phyloP scores from a whole-genome alignment of 768 basidiomycete species.

The Pisolithus tinctorius region DNA sequence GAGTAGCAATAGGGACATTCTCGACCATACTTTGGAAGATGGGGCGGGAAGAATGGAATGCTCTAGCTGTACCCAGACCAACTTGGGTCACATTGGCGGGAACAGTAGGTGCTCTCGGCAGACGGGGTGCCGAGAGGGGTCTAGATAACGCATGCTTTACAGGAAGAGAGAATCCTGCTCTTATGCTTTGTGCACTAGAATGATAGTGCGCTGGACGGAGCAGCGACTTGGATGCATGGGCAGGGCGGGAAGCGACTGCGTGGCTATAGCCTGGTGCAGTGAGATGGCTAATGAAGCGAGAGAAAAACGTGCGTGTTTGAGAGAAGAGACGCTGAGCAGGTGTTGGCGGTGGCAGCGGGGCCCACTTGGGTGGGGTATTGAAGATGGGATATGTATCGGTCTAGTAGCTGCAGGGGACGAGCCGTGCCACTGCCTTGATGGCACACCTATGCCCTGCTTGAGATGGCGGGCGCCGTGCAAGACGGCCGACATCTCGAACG shows the following conservation, averaged over 20 bases:
- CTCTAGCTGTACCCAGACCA: slow-evolving; percentile 70
- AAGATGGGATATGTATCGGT: slow-evolving; percentile 40
- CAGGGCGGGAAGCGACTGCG: slow-evolving; percentile 18
- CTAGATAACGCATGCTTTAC: slow-evolving; percentile 45
- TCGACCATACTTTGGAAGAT: slow-evolving; percentile 76
- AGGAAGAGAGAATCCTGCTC: slow-evolving; percentile 50
- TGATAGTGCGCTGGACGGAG: slow-evolving; percentile 11
- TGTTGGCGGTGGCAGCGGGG: slow-evolving; percentile 23
- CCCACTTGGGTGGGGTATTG: slow-evolving; percentile 25
- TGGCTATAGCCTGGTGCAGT: slow-evolving; percentile 46
- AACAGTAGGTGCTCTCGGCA: slow-evolving; percentile 50
- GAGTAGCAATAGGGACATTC: slow-evolving; percentile 70
- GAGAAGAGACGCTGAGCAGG: slow-evolving; percentile 42
- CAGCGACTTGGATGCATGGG: slow-evolving; percentile 4
- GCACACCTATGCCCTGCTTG: slow-evolving; percentile 16
- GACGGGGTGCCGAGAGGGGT: slow-evolving; percentile 39
- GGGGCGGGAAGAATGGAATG: slow-evolving; percentile 66
- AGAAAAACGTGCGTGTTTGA: slow-evolving; percentile 48
- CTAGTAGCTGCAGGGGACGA: slow-evolving; percentile 15
- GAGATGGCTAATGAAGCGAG: slow-evolving; percentile 50
- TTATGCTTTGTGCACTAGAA: slow-evolving; percentile 33
- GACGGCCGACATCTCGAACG: slow-evolving; percentile 16
- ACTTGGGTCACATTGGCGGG: slow-evolving; percentile 54
- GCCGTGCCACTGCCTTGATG: not conserved
- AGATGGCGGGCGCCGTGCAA: slow-evolving; percentile 22